Conservation (phyloP, 345 rosid species). For the Eucalyptus marginata region DNA sequence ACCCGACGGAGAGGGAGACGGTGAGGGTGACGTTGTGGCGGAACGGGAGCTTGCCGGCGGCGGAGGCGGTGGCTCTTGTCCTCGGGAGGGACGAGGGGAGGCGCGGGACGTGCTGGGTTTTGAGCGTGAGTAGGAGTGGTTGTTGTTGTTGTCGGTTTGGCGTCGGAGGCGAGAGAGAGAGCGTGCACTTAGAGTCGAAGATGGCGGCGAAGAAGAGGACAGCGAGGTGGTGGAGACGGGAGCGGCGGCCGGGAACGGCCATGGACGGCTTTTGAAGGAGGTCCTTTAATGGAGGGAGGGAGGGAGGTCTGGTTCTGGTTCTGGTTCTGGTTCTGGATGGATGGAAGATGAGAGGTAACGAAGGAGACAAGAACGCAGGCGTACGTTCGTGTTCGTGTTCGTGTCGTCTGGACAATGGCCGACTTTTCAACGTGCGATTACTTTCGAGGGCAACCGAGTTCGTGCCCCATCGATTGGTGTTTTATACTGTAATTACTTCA, state of each 20-base stretch:
- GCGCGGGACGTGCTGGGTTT: constrained; percentile 24
- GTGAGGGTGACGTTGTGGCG: constrained; percentile 76
- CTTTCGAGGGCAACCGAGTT: background rate
- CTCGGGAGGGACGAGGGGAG: background rate
- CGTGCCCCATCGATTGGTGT: background rate
- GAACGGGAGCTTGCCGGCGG: constrained; percentile 63
- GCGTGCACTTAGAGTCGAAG: background rate
- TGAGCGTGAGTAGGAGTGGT: constrained; percentile 42
- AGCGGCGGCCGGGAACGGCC: background rate
- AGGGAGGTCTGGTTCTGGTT: background rate
- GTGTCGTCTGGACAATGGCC: background rate
- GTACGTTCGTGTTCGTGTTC: background rate
- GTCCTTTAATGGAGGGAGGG: background rate
- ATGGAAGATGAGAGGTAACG: background rate
- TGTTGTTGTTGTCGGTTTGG: background rate
- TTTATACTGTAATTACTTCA: background rate
- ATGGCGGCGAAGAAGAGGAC: background rate
- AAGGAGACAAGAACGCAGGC: background rate
- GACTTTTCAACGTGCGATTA: background rate
- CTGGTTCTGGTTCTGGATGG: background rate
- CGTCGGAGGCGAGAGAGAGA: background rate
- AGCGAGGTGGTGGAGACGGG: background rate
- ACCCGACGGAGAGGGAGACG: constrained; percentile 62
- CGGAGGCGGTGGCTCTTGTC: background rate
- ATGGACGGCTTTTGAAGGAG: background rate